Base-by-base conservation (phyloP, 495 filamentous ascomycete species). In the Astrothelium subdiscretum region DNA sequence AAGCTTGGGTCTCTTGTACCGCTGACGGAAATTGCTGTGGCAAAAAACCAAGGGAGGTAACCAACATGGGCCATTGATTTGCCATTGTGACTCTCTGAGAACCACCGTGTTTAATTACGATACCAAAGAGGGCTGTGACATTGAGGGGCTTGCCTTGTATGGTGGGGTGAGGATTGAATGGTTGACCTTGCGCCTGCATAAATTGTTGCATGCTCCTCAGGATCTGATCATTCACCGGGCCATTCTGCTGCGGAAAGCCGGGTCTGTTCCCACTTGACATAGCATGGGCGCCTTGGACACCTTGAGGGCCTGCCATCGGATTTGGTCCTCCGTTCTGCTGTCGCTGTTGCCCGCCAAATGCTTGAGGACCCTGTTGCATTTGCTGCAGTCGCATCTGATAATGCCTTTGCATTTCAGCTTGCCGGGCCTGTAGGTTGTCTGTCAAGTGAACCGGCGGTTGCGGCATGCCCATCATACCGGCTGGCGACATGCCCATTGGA, bases 21-120 rank as follows among this genome's bases (percentile, higher is more conserved):
- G 85, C 87, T 20, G 76, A 76, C 2, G 83, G 87, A 60, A 84
- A 77, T 66, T 91, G 88, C 62, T 83, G 77, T 26, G 76, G 81
- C 18, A 81, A 77, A 59, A 91, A 86, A 15, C 85, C 82, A 60
- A 97, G 74, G 29, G 78, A 74, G 40, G 82, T 81, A 0, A 90
- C 85, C 58, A 95, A 77, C 26, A 81, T 80, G 8, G 79, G 78
- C 92, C 92, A 97, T 64, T 78, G 75, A 62, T 88, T 86, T 22
- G 78, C 78, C 26, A 76, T 76, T 0, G 82, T 84, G 6, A 95
- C 80, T 64, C 82, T 87, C 71, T 84, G 86, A 40, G 87, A 95
- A 1, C 94, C 94, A 20, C 87, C 87, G 69, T 87, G 80, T 65
- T 85, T 87, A 70, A 85, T 81, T 6, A 96, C 88, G 1, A 79